Conservation (phyloP, 345 rosid species). For the Turnera subulata region DNA sequence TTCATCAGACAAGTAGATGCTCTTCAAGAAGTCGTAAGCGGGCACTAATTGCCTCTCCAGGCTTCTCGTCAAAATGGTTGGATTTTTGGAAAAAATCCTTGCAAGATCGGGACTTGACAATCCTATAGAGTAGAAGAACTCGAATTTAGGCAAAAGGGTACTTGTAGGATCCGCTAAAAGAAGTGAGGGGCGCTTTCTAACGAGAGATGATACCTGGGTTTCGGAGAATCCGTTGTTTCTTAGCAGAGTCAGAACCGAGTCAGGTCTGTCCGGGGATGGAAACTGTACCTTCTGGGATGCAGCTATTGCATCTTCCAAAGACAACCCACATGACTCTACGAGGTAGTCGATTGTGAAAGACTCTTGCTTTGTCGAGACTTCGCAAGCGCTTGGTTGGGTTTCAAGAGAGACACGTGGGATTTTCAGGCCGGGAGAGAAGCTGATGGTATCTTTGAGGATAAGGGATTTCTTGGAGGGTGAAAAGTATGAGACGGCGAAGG, state of each 20-base stretch:
- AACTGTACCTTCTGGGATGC: constrained; percentile 7
- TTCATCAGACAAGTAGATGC: constrained; percentile 20
- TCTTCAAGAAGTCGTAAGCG: constrained; percentile 14
- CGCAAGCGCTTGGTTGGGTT: background rate
- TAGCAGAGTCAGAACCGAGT: constrained; percentile 16
- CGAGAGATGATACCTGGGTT: constrained; percentile 15
- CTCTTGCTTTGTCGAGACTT: background rate
- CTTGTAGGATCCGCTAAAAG: constrained; percentile 13
- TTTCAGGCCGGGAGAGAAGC: background rate
- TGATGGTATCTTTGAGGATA: background rate
- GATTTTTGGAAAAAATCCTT: constrained; percentile 5
- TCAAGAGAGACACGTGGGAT: background rate
- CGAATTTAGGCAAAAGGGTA: constrained; percentile 18
- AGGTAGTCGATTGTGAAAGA: constrained; percentile 16
- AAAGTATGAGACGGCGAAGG: background rate
- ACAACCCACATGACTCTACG: constrained; percentile 12
- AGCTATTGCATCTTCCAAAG: constrained; percentile 9
- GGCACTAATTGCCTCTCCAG: constrained; percentile 15
- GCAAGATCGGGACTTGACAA: constrained; percentile 17
- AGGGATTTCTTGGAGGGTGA: background rate
- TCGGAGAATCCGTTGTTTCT: constrained; percentile 13
- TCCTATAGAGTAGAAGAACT: constrained; percentile 19
- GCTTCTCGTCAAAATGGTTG: constrained; percentile 19
- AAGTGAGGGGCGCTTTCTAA: constrained; percentile 15
- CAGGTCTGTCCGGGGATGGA: constrained; percentile 5